These are phyloP conservation scores for Fusarium annulatum DNA, from an alignment of 2,329 filamentous ascomycete genomes.

Conservation along the genomic window DNA sequence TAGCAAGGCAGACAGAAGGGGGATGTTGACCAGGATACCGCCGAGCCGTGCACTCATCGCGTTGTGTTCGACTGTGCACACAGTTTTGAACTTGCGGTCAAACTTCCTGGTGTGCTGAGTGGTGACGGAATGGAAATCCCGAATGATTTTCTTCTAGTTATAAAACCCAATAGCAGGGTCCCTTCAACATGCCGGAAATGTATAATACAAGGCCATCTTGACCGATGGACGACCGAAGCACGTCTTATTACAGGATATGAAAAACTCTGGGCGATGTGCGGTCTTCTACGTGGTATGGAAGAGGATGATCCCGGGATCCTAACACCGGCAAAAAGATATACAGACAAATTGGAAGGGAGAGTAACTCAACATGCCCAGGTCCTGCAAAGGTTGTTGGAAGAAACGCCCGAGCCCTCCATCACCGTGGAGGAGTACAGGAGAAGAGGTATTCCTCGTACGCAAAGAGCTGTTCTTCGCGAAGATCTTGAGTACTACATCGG, in stretches of 20 bases:
- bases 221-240: constrained; percentile 16
- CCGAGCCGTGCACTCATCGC: constrained; percentile 19
- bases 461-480: too few relatives aligned
- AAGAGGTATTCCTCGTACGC: neutral
- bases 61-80: constrained; percentile 34
- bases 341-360: neutral
- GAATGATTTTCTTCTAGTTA: too few relatives aligned
- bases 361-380: neutral
- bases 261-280: constrained; percentile 4
- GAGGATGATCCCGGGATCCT: neutral
- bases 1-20: constrained; percentile 21
- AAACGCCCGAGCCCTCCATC: constrained; percentile 5
- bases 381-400: neutral
- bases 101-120: neutral
- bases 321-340: neutral
- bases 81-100: neutral
- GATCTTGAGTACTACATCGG: neutral
- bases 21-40: constrained; percentile 12
- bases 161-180: neutral
- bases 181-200: constrained; percentile 26
- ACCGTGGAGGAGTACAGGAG: neutral
- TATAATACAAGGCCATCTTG: constrained; percentile 4
- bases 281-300: neutral
- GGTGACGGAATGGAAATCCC: too few relatives aligned
- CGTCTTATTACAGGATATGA: neutral